Conservation (phyloP, 1,139 yeast genomes). For the Yamadazyma dendronema region DNA sequence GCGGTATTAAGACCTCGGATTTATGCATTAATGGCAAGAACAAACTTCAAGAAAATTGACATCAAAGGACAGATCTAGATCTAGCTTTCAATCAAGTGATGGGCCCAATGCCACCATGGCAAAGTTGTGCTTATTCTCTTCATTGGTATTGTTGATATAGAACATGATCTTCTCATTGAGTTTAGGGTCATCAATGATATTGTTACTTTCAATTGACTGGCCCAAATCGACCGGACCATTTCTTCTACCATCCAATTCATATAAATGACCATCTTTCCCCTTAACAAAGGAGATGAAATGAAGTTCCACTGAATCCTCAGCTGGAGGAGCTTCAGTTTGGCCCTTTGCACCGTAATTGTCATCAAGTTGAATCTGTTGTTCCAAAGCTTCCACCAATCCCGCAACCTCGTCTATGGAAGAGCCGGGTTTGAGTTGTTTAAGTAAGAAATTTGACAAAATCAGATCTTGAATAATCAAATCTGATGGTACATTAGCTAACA, state of each 20-base stretch:
- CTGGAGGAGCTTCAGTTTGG: constrained; percentile 75
- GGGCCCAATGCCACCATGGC: constrained; percentile 71
- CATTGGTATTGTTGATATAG: constrained; percentile 64
- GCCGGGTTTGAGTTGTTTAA: constrained; percentile 16
- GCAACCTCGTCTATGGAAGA: constrained; percentile 38
- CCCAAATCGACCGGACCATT: constrained; percentile 74
- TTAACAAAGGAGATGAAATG: constrained; percentile 80
- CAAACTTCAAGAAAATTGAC: constrained; percentile 65
- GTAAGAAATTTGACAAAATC: constrained; percentile 28
- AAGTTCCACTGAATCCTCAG: constrained; percentile 59
- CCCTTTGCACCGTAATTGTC: constrained; percentile 65
- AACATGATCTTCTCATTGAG: constrained; percentile 58
- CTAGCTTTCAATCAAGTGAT: constrained; percentile 41
- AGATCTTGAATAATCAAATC: constrained; percentile 41
- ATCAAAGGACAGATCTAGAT: constrained; percentile 87
- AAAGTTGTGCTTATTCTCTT: constrained; percentile 56
- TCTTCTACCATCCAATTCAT: constrained; percentile 89
- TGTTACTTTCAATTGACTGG: constrained; percentile 26
- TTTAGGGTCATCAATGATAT: constrained; percentile 53
- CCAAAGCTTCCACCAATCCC: constrained; percentile 53
- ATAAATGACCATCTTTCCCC: constrained; percentile 56
- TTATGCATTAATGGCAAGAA: constrained; percentile 37
- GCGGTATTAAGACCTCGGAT: constrained; percentile 47
- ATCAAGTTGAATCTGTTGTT: constrained; percentile 46
- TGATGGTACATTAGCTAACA: constrained; percentile 60